Percentiles rank a stretch among this genome's conserved stretches.
These are phyloP conservation scores for Jacaranda copaia DNA, from an alignment of 257 asterid genomes.

Conservation along the genomic window DNA sequence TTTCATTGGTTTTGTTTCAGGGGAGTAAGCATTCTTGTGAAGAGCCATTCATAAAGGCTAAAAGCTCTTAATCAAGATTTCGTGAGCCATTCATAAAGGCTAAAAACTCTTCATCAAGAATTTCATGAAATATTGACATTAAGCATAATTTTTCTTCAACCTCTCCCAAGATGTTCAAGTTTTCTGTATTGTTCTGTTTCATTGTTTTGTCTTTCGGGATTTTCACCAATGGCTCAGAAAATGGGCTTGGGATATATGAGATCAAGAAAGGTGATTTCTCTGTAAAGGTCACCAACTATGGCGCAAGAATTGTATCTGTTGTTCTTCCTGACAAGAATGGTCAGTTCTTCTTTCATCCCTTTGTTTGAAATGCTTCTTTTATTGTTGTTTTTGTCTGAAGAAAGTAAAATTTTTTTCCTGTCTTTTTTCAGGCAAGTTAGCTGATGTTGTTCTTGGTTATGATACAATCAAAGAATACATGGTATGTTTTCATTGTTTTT, in stretches of 20 bases:
- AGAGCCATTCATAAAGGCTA: not conserved
- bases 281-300: slow-evolving; percentile 72
- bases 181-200: slow-evolving; percentile 36
- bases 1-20: not conserved
- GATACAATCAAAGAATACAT: slow-evolving; percentile 60
- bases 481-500: not conserved
- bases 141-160: not conserved
- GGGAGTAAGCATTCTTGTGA: not conserved
- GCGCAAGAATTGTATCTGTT: slow-evolving; percentile 80
- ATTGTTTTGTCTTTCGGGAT: slow-evolving; percentile 35
- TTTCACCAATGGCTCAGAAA: slow-evolving; percentile 35
- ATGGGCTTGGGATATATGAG: slow-evolving; percentile 50
- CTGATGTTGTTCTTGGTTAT: slow-evolving; percentile 85
- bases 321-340: slow-evolving; percentile 85
- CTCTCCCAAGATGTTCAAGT: slow-evolving; percentile 35
- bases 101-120: not conserved
- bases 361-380: slow-evolving; percentile 8
- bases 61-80: not conserved
- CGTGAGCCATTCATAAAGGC: not conserved
- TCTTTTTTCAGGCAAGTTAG: slow-evolving; percentile 57
- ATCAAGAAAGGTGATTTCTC: slow-evolving; percentile 64
- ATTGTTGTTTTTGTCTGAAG: not conserved
- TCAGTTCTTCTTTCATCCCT: slow-evolving; percentile 20
- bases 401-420: not conserved
- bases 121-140: not conserved